These are phyloP conservation scores for Trichoderma atrobrunneum DNA, from an alignment of 2,329 filamentous ascomycete genomes.

Conservation along the genomic window DNA sequence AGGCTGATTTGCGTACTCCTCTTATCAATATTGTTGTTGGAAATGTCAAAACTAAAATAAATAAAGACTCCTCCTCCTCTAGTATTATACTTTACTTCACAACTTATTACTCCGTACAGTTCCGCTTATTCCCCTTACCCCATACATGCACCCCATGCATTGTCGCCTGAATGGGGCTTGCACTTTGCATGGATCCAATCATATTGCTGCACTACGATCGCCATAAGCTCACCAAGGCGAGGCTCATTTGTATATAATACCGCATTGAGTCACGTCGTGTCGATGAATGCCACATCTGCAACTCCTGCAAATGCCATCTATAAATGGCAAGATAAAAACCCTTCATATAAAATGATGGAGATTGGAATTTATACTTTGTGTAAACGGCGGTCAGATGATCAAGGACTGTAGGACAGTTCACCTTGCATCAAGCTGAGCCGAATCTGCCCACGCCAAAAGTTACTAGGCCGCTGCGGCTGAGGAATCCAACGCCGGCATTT, in stretches of 20 bases:
- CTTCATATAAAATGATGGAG: background rate
- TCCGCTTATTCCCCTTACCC: background rate
- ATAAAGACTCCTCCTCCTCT: background rate
- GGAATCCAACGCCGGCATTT: background rate
- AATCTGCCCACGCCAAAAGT: conserved; percentile 3
- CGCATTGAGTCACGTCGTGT: background rate
- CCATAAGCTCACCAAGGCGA: background rate
- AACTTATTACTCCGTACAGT: background rate
- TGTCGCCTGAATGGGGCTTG: background rate
- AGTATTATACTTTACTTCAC: background rate
- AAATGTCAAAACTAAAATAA: background rate
- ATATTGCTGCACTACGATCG: background rate
- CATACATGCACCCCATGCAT: background rate
- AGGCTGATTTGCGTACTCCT: background rate
- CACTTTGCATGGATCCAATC: background rate
- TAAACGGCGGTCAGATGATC: conserved; percentile 6
- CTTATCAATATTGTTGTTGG: background rate
- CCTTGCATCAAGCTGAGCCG: conserved; percentile 1
- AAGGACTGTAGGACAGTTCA: background rate
- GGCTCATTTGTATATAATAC: background rate
- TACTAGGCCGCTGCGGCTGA: conserved; percentile 4
- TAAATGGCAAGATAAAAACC: background rate
- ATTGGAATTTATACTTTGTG: background rate
- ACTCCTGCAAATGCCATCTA: background rate
- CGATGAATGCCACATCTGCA: background rate